Evolutionary conservation across 495 filamentous ascomycete species (phyloP).

Genomic region (Melanomma pulvis-pyrius): DNA sequence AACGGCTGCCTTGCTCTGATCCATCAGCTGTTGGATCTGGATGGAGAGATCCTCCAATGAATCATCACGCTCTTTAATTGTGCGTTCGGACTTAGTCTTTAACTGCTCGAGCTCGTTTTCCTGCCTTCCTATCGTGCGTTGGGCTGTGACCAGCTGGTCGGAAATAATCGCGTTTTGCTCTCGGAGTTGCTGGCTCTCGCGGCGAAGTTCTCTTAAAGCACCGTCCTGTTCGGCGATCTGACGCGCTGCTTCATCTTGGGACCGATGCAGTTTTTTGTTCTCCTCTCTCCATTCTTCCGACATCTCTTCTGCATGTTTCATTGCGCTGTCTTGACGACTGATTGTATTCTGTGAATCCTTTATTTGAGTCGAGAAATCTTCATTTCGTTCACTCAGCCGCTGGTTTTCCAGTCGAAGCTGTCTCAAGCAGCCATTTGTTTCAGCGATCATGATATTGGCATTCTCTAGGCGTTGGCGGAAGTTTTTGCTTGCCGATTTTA

Average conservation of each 20-base stretch:
- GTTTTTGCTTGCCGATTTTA: too few species aligned
- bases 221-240: too few species aligned
- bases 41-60: background rate
- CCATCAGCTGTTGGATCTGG: background rate
- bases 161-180: background rate
- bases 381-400: background rate
- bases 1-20: too few species aligned
- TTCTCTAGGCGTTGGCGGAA: background rate
- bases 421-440: background rate
- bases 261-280: background rate
- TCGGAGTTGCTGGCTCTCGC: background rate
- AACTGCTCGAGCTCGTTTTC: background rate
- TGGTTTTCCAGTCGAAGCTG: background rate
- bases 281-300: background rate
- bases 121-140: background rate
- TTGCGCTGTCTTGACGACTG: background rate
- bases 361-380: background rate
- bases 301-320: background rate
- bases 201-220: background rate
- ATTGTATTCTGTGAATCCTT: background rate
- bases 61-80: background rate
- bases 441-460: background rate
- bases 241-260: background rate
- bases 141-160: background rate
- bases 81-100: background rate